A percentile compares a stretch with the other conserved stretches of the same genome.
These are phyloP conservation scores for Leishmania arabica DNA, from an alignment of 208 protist genomes.

Conservation along the genomic window DNA sequence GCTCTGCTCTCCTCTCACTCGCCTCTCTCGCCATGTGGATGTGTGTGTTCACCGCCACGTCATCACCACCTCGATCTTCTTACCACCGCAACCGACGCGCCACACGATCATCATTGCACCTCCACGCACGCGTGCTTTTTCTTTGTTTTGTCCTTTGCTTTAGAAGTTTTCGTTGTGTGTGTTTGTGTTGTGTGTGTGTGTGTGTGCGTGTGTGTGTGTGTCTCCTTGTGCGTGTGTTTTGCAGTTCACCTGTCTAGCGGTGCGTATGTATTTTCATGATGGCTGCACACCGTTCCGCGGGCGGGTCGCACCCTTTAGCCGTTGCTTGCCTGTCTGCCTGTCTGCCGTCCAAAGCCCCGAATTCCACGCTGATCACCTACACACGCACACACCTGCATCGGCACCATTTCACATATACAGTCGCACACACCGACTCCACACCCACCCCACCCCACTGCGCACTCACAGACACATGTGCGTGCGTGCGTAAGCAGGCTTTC, in stretches of 20 bases:
- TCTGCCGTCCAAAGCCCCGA: not conserved
- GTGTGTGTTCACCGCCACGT: not conserved
- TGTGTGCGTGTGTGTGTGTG: not conserved
- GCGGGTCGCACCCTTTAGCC: not conserved
- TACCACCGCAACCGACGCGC: not conserved
- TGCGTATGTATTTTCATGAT: too few relatives aligned
- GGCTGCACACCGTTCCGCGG: too few relatives aligned
- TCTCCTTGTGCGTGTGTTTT: not conserved
- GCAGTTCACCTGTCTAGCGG: not conserved
- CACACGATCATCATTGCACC: not conserved
- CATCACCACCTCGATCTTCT: not conserved
- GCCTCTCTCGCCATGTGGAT: not conserved
- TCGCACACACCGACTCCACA: not conserved
- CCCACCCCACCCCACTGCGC: not conserved
- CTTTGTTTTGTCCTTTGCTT: constrained; percentile 13
- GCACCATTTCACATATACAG: not conserved
- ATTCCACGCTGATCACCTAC: not conserved
- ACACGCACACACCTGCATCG: not conserved
- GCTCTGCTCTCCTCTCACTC: not conserved
- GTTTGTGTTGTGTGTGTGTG: not conserved
- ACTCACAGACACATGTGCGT: constrained; percentile 3
- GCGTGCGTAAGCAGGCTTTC: not conserved
- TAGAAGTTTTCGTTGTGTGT: constrained; percentile 20
- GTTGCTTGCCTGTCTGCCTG: not conserved
- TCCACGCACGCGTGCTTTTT: not conserved